Conservation (phyloP, 352 stramenopile species). For the Globisporangium solare region DNA sequence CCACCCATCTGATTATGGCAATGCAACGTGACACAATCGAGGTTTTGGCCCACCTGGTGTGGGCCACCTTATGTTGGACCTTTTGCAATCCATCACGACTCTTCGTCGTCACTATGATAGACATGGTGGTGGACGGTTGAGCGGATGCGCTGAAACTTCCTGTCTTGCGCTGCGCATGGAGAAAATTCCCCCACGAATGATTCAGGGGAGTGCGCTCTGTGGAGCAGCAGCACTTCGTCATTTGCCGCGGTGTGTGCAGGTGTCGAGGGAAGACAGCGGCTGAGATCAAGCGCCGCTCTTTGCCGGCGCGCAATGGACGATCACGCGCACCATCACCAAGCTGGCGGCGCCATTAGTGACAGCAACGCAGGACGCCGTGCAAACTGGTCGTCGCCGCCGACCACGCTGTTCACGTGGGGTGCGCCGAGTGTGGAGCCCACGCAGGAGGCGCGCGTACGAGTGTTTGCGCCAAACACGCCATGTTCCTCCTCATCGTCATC, state of each 20-base stretch:
- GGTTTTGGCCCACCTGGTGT: neutral
- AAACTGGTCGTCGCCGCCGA: conserved; percentile 6
- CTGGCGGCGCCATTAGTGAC: neutral
- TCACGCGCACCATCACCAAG: neutral
- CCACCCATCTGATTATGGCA: too few relatives aligned
- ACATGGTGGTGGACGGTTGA: neutral
- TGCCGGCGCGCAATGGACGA: neutral
- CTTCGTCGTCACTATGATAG: neutral
- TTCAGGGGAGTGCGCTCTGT: too few relatives aligned
- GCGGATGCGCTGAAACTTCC: too few relatives aligned
- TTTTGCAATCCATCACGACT: neutral
- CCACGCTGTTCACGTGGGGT: neutral
- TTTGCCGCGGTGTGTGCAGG: too few relatives aligned
- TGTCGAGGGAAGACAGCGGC: too few relatives aligned
- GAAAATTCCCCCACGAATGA: too few relatives aligned
- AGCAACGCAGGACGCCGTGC: neutral
- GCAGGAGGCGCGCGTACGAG: conserved; percentile 4
- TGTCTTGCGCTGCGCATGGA: too few relatives aligned
- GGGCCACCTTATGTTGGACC: neutral
- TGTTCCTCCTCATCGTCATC: neutral
- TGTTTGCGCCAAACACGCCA: neutral
- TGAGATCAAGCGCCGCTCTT: neutral
- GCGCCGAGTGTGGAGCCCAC: conserved; percentile 3
- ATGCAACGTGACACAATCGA: too few relatives aligned
- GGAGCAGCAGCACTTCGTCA: too few relatives aligned